Evolutionary conservation across 2,329 filamentous ascomycete species (phyloP), one percentile per base, ranked within the genome.

Genomic region (Colletotrichum neosansevieriae): DNA sequence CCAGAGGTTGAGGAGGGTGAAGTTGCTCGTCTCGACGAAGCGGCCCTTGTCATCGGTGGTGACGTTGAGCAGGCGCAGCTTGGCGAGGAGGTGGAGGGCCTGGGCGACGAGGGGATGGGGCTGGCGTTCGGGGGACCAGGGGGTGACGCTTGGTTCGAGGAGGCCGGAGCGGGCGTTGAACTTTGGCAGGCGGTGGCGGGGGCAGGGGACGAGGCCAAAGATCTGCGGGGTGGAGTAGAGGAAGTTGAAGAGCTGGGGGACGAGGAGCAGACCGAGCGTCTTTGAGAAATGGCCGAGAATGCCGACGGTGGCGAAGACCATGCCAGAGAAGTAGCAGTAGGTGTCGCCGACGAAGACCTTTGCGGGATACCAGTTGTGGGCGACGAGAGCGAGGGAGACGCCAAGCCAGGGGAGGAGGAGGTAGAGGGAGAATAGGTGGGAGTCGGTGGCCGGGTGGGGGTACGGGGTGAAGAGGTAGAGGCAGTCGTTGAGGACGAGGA

Each of bases 311-410:
- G 95, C 96, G 78, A 99, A 99, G 44, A 98, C 93, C 94, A 99
- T 99, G 73, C 96, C 96, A 0, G 96, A 96, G 79, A 99, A 98
- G 82, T 99, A 99, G 86, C 96, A 99, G 86, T 98, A 99, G 4
- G 96, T 99, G 80, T 99, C 96, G 63, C 96, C 96, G 10, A 98
- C 95, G 76, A 99, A 99, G 10, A 98, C 96, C 74, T 90, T 91
- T 24, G 95, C 94, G 0, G 96, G 96, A 77, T 94, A 99, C 93
- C 94, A 97, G 80, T 99, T 99, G 83, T 99, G 94, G 77, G 82
- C 89, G 76, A 96, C 88, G 15, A 99, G 86, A 9, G 96, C 96
- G 58, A 92, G 80, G 7, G 94, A 98, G 61, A 98, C 96, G 57
- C 94, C 96, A 69, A 98, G 87, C 84, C 98, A 98, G 15, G 96